These are phyloP conservation scores for Lasiosphaeria hispida DNA, from an alignment of 495 filamentous ascomycete species.

Conservation along the genomic window DNA sequence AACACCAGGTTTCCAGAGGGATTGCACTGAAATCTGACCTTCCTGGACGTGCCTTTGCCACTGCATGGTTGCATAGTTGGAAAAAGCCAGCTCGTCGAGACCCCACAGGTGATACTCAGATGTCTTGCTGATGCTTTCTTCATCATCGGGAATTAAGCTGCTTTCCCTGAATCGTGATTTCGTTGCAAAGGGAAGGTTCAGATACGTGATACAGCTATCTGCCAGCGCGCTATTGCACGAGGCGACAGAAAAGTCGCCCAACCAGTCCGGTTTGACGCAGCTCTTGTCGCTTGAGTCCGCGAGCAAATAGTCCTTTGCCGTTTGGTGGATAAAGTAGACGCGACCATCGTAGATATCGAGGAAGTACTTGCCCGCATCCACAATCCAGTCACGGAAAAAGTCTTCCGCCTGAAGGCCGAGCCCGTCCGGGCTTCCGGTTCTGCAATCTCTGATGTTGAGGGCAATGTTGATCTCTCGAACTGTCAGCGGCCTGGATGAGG, in stretches of 20 bases:
- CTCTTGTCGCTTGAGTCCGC: not conserved
- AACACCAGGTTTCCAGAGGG: not conserved
- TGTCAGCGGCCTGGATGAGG: constrained; percentile 17
- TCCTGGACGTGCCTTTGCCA: constrained; percentile 4
- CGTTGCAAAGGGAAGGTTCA: constrained; percentile 11
- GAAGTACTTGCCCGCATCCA: constrained; percentile 33
- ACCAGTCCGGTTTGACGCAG: constrained; percentile 12
- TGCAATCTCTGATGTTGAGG: constrained; percentile 21
- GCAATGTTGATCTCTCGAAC: constrained; percentile 24
- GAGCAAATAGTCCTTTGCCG: constrained; percentile 41
- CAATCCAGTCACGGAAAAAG: constrained; percentile 22
- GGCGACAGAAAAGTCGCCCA: constrained; percentile 15
- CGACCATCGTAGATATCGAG: constrained; percentile 30
- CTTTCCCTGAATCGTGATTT: constrained; percentile 1
- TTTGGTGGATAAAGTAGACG: constrained; percentile 44
- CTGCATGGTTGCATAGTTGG: constrained; percentile 7
- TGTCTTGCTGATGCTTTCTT: not conserved
- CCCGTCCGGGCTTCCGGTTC: constrained; percentile 12
- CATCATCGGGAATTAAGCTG: not conserved
- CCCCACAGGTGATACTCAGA: constrained; percentile 3
- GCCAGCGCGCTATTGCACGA: constrained; percentile 17
- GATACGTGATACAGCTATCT: constrained; percentile 19
- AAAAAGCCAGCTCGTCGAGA: constrained; percentile 10
- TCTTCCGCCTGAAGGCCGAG: constrained; percentile 17
- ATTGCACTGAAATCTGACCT: not conserved